These are phyloP conservation scores for Pichia sp. DNA, from an alignment of 1,139 yeast species.

Conservation along the genomic window DNA sequence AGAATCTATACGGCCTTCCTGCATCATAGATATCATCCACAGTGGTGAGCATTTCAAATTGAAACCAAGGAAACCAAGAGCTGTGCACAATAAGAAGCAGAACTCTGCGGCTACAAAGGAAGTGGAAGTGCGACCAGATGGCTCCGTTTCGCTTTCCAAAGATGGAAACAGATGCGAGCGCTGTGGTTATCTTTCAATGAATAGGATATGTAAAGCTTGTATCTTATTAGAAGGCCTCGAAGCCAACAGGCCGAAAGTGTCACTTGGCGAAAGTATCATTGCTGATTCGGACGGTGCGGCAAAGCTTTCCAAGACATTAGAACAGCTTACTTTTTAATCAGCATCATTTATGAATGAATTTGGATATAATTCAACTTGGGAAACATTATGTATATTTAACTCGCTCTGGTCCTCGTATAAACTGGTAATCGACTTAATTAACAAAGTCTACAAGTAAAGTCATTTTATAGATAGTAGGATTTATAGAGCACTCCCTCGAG, in stretches of 20 bases:
- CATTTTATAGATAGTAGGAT: conserved; percentile 70
- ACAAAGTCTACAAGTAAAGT: no score
- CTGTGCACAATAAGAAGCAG: conserved; percentile 15
- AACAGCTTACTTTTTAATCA: conserved; percentile 53
- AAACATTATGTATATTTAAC: not conserved
- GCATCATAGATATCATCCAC: conserved; percentile 89
- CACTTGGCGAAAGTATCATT: conserved; percentile 42
- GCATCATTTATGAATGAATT: not conserved
- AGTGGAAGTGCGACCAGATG: conserved; percentile 54
- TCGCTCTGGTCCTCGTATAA: no score
- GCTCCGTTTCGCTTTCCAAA: conserved; percentile 46
- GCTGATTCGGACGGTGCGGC: conserved; percentile 58
- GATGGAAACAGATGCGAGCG: conserved; percentile 77
- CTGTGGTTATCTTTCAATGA: conserved; percentile 90
- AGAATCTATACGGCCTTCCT: conserved; percentile 86
- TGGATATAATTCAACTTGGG: not conserved
- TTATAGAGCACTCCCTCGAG: conserved; percentile 93
- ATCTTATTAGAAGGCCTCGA: conserved; percentile 81
- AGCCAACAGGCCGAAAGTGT: conserved; percentile 55
- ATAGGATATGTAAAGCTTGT: conserved; percentile 90
- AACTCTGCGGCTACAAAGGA: conserved; percentile 28
- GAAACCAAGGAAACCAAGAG: conserved; percentile 44
- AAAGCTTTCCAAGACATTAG: conserved; percentile 58
- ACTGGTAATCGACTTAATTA: not conserved
- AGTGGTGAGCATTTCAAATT: conserved; percentile 86